Conservation (phyloP, 495 filamentous ascomycete species). For the Beverwykella pulmonaria region DNA sequence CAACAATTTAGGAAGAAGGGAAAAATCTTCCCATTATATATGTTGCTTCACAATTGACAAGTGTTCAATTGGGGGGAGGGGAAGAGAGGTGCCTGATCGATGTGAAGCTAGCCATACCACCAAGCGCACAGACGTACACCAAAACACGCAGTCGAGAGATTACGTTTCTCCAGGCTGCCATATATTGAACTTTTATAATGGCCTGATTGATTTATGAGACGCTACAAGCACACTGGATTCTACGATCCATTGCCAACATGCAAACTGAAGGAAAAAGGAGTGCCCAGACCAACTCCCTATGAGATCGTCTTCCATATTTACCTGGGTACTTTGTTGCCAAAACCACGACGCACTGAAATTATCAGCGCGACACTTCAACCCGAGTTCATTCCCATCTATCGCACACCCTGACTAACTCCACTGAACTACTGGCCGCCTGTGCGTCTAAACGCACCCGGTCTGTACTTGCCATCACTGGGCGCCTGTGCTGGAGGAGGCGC, state of each 20-base stretch:
- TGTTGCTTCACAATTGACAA: neutral
- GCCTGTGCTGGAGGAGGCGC: conserved; percentile 28
- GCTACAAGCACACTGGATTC: conserved; percentile 3
- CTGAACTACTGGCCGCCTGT: conserved; percentile 15
- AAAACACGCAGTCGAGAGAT: neutral
- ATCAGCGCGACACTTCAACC: neutral
- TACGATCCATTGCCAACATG: conserved; percentile 2
- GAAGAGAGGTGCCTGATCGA: neutral
- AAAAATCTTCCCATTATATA: neutral
- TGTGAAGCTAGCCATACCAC: neutral
- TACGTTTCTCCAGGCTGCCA: neutral
- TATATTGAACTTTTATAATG: neutral
- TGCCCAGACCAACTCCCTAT: neutral
- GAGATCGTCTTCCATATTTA: conserved; percentile 10
- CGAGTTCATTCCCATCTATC: neutral
- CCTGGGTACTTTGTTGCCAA: neutral
- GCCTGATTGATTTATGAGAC: conserved; percentile 13
- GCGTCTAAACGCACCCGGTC: conserved; percentile 37
- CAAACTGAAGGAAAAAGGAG: conserved; percentile 3
- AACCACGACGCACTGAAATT: conserved; percentile 1
- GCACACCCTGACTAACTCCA: neutral
- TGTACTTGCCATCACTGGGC: conserved; percentile 42
- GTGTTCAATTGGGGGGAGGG: neutral
- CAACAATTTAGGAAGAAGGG: neutral
- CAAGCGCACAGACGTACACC: neutral